Conservation (phyloP, 2,329 filamentous ascomycete species). For the Geosmithia putterillii region DNA sequence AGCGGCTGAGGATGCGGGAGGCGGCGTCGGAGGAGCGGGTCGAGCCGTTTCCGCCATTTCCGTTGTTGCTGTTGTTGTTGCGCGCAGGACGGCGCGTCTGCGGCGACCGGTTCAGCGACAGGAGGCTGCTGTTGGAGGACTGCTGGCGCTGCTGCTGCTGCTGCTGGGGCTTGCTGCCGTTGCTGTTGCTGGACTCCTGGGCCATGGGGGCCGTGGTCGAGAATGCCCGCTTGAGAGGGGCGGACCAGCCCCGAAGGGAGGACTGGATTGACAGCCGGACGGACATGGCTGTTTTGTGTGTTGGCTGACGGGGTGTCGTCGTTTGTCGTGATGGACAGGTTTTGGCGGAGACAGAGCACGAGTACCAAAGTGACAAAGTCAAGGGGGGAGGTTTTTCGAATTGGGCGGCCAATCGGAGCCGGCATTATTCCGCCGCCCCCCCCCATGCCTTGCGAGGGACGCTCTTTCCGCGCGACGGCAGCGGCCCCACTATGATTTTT, state of each 20-base stretch:
- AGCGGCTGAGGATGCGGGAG: conserved; percentile 9
- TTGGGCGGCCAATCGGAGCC: background rate
- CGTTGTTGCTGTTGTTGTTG: conserved; percentile 7
- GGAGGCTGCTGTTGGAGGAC: conserved; percentile 11
- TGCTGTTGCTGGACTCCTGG: background rate
- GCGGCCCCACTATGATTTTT: conserved; percentile 1
- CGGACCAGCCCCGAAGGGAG: conserved; percentile 8
- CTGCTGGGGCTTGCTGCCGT: conserved; percentile 1
- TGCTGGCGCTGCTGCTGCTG: background rate
- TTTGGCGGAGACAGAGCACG: conserved; percentile 2
- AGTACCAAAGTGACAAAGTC: too few species aligned
- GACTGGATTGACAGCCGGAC: conserved; percentile 19
- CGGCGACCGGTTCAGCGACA: conserved; percentile 9
- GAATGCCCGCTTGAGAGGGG: conserved; percentile 12
- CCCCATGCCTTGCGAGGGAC: background rate
- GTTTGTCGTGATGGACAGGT: conserved; percentile 2
- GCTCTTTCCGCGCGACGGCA: background rate
- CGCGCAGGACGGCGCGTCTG: background rate
- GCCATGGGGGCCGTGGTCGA: conserved; percentile 14
- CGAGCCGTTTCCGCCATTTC: conserved; percentile 4
- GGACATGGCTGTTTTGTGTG: conserved; percentile 19
- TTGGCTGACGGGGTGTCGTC: background rate
- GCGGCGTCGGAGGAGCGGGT: conserved; percentile 6
- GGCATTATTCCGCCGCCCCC: background rate
- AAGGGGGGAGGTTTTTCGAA: background rate